These are phyloP conservation scores for Hortaea werneckii DNA, from an alignment of 2,329 filamentous ascomycete genomes.

Conservation along the genomic window DNA sequence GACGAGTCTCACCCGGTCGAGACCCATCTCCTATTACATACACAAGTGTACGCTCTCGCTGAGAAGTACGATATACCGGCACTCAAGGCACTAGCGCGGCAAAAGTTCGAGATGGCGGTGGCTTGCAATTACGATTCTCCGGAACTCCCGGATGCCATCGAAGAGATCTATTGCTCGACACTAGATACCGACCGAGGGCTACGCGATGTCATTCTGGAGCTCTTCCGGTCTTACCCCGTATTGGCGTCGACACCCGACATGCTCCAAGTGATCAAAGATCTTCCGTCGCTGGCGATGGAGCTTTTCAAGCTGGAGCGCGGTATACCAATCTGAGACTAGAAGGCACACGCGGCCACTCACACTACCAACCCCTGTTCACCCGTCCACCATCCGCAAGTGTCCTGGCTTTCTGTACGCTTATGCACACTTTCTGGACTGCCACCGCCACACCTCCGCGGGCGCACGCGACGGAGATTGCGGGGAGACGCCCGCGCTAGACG, in stretches of 20 bases:
- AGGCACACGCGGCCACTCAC: not conserved
- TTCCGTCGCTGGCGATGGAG: constrained; percentile 38
- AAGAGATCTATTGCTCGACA: constrained; percentile 40
- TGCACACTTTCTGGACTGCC: too few relatives aligned
- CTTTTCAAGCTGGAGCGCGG: constrained; percentile 39
- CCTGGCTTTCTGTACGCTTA: too few relatives aligned
- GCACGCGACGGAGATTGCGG: not conserved
- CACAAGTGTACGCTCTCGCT: constrained; percentile 40
- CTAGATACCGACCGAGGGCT: constrained; percentile 41
- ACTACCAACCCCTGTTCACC: not conserved
- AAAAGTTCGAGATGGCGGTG: constrained; percentile 38
- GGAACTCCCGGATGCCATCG: constrained; percentile 38
- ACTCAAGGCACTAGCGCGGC: constrained; percentile 35
- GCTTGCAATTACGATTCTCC: constrained; percentile 33
- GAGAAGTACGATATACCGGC: constrained; percentile 42
- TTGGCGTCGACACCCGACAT: constrained; percentile 37
- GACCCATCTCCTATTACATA: constrained; percentile 36
- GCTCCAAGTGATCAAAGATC: constrained; percentile 34
- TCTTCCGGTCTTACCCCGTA: constrained; percentile 37
- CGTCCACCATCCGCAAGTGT: too few relatives aligned
- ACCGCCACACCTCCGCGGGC: not conserved
- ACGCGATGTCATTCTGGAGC: constrained; percentile 37
- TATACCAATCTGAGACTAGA: constrained; percentile 25
- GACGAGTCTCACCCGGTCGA: constrained; percentile 28
- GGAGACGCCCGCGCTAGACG: not conserved